Percentiles rank a stretch among this genome's conserved stretches.
Conservation (phyloP, 2,329 filamentous ascomycete genomes). For the Rugonectria rugulosa region DNA sequence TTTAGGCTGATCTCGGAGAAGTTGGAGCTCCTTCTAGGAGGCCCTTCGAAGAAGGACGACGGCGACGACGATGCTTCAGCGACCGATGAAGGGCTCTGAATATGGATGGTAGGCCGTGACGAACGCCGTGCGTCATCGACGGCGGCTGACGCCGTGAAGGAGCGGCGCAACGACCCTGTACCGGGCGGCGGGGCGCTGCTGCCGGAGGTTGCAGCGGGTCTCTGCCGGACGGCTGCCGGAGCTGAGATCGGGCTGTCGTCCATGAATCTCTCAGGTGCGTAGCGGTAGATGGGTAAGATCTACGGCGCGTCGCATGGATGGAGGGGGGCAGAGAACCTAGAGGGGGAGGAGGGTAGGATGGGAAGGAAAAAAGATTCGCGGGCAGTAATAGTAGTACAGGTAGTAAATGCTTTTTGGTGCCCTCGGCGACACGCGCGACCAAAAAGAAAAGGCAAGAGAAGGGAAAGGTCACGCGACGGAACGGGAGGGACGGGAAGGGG, state of each 20-base stretch:
- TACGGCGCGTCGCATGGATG: conserved; percentile 9
- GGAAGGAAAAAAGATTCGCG: too few species aligned
- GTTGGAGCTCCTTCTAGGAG: conserved; percentile 74
- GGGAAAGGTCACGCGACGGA: conserved; percentile 20
- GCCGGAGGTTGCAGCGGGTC: conserved; percentile 27
- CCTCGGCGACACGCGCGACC: neutral
- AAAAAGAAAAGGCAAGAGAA: neutral
- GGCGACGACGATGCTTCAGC: conserved; percentile 35
- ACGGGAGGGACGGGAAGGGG: conserved; percentile 10
- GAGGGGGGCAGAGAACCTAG: conserved; percentile 7
- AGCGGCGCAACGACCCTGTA: conserved; percentile 11
- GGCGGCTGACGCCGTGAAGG: conserved; percentile 39
- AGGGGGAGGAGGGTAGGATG: conserved; percentile 13
- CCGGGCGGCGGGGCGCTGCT: conserved; percentile 34
- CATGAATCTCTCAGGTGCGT: conserved; percentile 13
- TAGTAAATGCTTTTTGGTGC: too few species aligned
- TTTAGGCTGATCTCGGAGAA: conserved; percentile 79
- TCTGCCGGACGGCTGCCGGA: conserved; percentile 22
- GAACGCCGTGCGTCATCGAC: conserved; percentile 52
- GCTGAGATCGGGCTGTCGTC: conserved; percentile 29
- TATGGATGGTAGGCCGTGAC: conserved; percentile 45
- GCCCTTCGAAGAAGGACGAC: conserved; percentile 37
- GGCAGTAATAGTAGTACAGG: too few species aligned
- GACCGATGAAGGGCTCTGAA: conserved; percentile 20
- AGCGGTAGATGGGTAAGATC: conserved; percentile 3